Conservation (phyloP, 192 early-diverging fungal species). For the Borealophlyctis nickersoniae region DNA sequence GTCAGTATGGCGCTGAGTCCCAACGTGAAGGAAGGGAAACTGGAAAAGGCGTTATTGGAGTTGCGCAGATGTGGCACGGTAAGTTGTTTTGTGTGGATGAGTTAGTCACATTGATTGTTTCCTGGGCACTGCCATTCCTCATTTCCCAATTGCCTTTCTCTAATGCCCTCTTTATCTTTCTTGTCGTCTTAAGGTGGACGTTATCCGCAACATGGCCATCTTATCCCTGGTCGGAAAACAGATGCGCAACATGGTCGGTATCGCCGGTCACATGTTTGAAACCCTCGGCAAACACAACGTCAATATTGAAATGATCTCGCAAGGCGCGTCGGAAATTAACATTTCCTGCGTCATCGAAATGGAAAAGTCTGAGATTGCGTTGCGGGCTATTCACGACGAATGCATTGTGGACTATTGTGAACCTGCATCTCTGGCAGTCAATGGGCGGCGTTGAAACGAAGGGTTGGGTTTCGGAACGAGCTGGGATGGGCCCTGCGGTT, state of each 20-base stretch:
- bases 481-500: no score
- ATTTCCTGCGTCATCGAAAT: constrained; percentile 95
- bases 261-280: constrained; percentile 89
- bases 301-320: constrained; percentile 99
- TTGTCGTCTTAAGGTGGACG: constrained; percentile 64
- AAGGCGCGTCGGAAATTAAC: constrained; percentile 98
- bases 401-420: constrained; percentile 34
- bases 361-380: constrained; percentile 62
- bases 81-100: constrained; percentile 13
- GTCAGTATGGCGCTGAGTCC: constrained; percentile 64
- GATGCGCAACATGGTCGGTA: constrained; percentile 97
- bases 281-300: constrained; percentile 81
- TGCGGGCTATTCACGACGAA: constrained; percentile 88
- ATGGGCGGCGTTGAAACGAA: not conserved
- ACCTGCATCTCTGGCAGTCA: not conserved
- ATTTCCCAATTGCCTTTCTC: not conserved
- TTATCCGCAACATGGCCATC: constrained; percentile 88
- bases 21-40: constrained; percentile 49
- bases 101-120: not conserved
- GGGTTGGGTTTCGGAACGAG: not conserved
- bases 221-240: constrained; percentile 92
- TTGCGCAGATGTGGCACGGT: constrained; percentile 77
- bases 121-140: not conserved
- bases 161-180: not conserved
- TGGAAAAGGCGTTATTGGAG: constrained; percentile 77